Conservation (phyloP, 768 basidiomycete genomes). For the Naganishia friedmannii region DNA sequence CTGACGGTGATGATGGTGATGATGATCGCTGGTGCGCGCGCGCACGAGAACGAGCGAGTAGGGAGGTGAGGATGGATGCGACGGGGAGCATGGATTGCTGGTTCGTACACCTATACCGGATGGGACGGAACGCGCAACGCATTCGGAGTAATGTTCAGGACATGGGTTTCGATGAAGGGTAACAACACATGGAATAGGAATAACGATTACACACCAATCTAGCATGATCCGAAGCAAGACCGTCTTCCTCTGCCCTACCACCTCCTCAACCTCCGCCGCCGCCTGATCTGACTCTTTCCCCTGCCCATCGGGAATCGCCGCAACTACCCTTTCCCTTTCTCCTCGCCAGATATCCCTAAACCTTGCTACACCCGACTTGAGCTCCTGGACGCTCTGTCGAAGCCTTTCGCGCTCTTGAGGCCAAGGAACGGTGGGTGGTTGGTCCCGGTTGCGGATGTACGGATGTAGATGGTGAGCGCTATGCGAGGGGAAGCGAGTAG, state of each 20-base stretch:
- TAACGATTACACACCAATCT: constrained; percentile 11
- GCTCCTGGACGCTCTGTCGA: not conserved
- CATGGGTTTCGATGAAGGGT: too few species aligned
- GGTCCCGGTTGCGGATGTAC: not conserved
- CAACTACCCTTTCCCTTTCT: not conserved
- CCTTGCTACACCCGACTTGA: not conserved
- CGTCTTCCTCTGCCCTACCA: not conserved
- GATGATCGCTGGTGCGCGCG: too few species aligned
- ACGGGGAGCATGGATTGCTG: constrained; percentile 15
- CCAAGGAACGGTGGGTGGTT: not conserved
- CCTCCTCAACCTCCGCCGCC: not conserved
- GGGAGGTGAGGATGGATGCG: not conserved
- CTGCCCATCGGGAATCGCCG: not conserved
- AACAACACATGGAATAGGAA: not conserved
- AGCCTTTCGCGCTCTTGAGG: not conserved
- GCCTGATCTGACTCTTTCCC: too few species aligned
- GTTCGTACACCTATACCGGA: constrained; percentile 14
- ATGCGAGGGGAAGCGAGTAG: not conserved
- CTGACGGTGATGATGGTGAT: not conserved
- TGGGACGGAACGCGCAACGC: not conserved
- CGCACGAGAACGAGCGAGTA: not conserved
- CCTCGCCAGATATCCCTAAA: constrained; percentile 14
- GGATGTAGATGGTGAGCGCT: not conserved
- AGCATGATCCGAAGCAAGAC: constrained; percentile 17
- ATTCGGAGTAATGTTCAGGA: not conserved